Conservation (phyloP, 148 eudicot species). For the Talinum fruticosum region DNA sequence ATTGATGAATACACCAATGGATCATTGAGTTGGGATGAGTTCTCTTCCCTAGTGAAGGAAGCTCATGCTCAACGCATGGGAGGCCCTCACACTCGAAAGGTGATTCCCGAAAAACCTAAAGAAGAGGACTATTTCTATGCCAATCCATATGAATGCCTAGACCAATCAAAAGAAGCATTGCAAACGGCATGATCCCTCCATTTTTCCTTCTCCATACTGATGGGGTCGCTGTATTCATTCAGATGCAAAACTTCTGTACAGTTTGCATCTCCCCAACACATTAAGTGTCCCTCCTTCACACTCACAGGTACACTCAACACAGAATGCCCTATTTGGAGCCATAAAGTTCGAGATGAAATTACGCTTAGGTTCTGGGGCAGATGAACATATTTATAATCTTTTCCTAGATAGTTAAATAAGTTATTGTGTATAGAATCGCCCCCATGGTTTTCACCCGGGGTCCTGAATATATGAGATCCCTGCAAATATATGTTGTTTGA, state of each 20-base stretch:
- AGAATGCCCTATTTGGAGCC: background rate
- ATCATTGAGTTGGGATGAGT: constrained; percentile 43
- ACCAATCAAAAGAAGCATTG: constrained; percentile 31
- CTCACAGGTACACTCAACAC: background rate
- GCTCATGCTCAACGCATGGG: constrained; percentile 51
- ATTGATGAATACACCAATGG: constrained; percentile 39
- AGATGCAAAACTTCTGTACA: constrained; percentile 29
- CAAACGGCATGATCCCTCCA: constrained; percentile 26
- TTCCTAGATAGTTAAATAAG: background rate
- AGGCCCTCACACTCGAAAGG: constrained; percentile 32
- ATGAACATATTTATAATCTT: background rate
- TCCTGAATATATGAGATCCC: background rate
- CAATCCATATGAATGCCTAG: constrained; percentile 50
- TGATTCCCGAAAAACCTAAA: constrained; percentile 46
- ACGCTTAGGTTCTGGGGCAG: background rate
- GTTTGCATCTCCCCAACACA: constrained; percentile 18
- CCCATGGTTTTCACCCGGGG: background rate
- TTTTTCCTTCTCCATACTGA: constrained; percentile 16
- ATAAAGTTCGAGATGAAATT: background rate
- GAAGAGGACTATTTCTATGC: constrained; percentile 57
- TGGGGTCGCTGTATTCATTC: constrained; percentile 18
- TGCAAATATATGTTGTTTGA: background rate
- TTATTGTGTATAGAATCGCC: background rate
- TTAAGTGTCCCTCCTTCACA: background rate
- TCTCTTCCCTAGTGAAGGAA: constrained; percentile 39